A percentile compares a stretch with the other conserved stretches of the same genome.
phyloP scores from a whole-genome alignment of 345 rosid species.

The Salix exigua region DNA sequence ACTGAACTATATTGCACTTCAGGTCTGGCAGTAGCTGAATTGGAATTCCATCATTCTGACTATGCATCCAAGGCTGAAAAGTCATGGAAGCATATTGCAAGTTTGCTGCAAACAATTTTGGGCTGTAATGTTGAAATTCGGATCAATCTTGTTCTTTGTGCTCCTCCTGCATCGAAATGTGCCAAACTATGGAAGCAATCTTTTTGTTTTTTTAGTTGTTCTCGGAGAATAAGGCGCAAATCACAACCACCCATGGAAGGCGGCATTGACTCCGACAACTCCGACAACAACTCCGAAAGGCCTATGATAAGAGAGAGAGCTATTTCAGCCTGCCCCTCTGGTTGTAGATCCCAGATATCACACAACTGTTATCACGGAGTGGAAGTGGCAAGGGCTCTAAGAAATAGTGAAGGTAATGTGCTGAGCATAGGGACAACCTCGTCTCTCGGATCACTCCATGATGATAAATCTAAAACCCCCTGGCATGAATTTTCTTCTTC shows the following conservation, averaged over 20 bases:
- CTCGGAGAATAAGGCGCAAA: slow-evolving; percentile 53
- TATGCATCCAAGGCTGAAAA: slow-evolving; percentile 75
- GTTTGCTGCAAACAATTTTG: slow-evolving; percentile 64
- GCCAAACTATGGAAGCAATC: slow-evolving; percentile 50
- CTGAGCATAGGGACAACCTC: slow-evolving; percentile 45
- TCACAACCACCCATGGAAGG: slow-evolving; percentile 34
- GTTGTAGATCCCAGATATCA: slow-evolving; percentile 34
- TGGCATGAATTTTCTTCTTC: slow-evolving; percentile 26
- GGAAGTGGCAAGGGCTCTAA: slow-evolving; percentile 46
- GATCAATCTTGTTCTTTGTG: slow-evolving; percentile 52
- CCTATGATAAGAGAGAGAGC: slow-evolving; percentile 33
- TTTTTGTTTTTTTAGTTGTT: slow-evolving; percentile 70
- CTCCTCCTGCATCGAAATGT: slow-evolving; percentile 44
- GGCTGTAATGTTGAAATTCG: slow-evolving; percentile 89
- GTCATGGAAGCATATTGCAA: slow-evolving; percentile 92
- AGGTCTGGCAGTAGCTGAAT: slow-evolving; percentile 77
- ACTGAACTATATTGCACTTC: slow-evolving; percentile 14
- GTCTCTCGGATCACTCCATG: slow-evolving; percentile 32
- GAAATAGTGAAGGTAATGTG: slow-evolving; percentile 75
- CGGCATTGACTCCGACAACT: slow-evolving; percentile 42
- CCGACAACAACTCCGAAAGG: slow-evolving; percentile 45
- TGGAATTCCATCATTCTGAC: slow-evolving; percentile 57
- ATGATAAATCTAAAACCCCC: slow-evolving; percentile 23
- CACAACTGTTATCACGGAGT: slow-evolving; percentile 24
- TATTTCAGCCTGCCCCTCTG: slow-evolving; percentile 30